These are phyloP conservation scores for Talaromyces stipitatus DNA, from an alignment of 495 filamentous ascomycete species.

Conservation along the genomic window DNA sequence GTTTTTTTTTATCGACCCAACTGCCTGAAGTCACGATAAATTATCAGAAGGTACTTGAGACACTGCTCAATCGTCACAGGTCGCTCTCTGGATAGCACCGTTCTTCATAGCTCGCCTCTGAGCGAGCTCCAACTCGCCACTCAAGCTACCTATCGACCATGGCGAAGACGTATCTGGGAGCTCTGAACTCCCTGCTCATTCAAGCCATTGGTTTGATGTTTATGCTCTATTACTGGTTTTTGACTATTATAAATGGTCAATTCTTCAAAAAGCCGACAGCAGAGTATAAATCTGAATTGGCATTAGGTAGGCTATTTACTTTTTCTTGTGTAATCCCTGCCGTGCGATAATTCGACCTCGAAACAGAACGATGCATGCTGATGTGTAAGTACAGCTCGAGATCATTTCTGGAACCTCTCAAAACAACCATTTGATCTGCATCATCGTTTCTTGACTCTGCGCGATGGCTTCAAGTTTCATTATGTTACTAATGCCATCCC, in stretches of 20 bases:
- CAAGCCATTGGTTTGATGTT: constrained; percentile 31
- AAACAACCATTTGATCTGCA: constrained; percentile 29
- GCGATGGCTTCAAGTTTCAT: constrained; percentile 43
- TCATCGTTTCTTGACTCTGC: constrained; percentile 40
- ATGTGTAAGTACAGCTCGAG: constrained; percentile 25
- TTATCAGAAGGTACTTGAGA: too few species aligned
- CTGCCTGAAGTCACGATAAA: too few species aligned
- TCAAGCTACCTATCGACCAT: constrained; percentile 12
- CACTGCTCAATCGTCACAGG: neutral
- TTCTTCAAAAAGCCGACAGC: constrained; percentile 29
- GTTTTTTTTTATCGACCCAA: neutral
- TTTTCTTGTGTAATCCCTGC: neutral
- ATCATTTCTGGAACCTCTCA: constrained; percentile 40
- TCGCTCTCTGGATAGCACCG: neutral
- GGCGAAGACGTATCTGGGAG: constrained; percentile 13
- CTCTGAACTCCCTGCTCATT: constrained; percentile 11
- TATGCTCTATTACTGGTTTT: constrained; percentile 19
- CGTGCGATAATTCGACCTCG: neutral
- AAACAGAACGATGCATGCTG: neutral
- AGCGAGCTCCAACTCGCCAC: neutral
- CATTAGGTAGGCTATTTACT: constrained; percentile 23
- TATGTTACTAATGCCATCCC: constrained; percentile 37
- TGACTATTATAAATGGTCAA: constrained; percentile 17
- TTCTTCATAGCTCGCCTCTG: neutral
- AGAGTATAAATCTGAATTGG: constrained; percentile 29